Evolutionary conservation across 2,329 filamentous ascomycete species (phyloP), one percentile per base, ranked within the genome.

Genomic region (Aspergillus piperis): DNA sequence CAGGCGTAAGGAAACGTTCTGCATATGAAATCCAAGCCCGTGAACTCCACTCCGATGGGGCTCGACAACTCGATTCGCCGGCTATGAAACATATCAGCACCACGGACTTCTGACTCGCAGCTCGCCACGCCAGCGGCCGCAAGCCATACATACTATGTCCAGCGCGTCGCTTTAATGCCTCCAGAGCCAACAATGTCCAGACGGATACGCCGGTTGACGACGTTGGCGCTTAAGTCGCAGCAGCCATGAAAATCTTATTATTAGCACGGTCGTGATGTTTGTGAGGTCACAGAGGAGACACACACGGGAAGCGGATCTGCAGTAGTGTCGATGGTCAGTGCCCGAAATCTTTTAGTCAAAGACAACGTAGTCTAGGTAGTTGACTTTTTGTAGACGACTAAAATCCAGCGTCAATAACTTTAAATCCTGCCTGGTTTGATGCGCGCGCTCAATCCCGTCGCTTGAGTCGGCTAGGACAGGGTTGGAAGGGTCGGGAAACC

Each of bases 41-140:
- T 58, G 59, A 59, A 17, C 61, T 57, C 65, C 65, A 66, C 64
- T 19, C 42, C 42, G n/a, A 50, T 42, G 39, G 59, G 48, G 48
- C 36, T 49, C 56, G 49, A 57, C 61, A 38, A 62, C 59, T 64
- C 41, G 51, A 64, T 58, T 58, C 59, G 54, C 56, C 51, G 41
- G 47, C 59, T 47, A 42, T 51, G 52, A 62, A 58, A 58, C 55
- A 60, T 50, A 48, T 62, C 58, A 49, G 57, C 25, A 53, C 49
- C 54, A 53, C 19, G 48, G 47, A 57, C 49, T 59, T 60, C 52
- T 68, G 64, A 63, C 63, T 66, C 61, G 66, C 63, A 67, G 64
- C 57, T 57, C 23, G 58, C 60, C 62, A 58, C 62, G 64, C 64
- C 61, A 60, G 60, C 62, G 61, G 54, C 60, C 51, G 63, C 63